Conservation (phyloP, 106 monocot species). For the Dendrobium huoshanense region DNA sequence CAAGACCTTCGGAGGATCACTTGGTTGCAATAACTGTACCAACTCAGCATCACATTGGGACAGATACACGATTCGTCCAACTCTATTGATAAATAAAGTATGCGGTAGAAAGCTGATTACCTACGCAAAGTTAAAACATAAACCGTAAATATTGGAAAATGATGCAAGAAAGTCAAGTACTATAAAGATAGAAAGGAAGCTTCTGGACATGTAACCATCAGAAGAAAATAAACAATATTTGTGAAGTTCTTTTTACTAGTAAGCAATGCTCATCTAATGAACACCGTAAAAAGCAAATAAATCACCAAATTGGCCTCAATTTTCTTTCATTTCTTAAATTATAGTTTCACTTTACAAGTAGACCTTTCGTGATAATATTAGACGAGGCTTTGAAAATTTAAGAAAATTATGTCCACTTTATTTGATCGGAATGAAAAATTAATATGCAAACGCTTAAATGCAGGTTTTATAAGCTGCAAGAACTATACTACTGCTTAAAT, state of each 20-base stretch:
- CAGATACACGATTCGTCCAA: conserved; percentile 48
- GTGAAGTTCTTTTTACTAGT: neutral
- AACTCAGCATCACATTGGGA: conserved; percentile 45
- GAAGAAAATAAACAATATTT: neutral
- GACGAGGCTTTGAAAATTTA: neutral
- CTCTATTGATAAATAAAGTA: conserved; percentile 74
- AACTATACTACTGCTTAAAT: neutral
- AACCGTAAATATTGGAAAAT: neutral
- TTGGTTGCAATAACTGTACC: conserved; percentile 44
- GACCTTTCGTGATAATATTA: neutral
- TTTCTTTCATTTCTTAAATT: neutral
- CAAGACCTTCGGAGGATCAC: conserved; percentile 67
- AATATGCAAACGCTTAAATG: neutral
- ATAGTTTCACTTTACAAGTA: neutral
- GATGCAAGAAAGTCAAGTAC: neutral
- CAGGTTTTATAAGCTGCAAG: neutral
- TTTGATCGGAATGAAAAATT: neutral
- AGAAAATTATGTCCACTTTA: neutral
- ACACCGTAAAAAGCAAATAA: neutral
- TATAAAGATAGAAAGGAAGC: neutral
- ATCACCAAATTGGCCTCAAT: neutral
- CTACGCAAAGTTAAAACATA: conserved; percentile 27
- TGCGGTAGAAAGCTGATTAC: conserved; percentile 75
- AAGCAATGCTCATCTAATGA: neutral
- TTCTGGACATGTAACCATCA: neutral